phyloP scores from a whole-genome alignment of 257 asterid species.

The Jacaranda copaia region DNA sequence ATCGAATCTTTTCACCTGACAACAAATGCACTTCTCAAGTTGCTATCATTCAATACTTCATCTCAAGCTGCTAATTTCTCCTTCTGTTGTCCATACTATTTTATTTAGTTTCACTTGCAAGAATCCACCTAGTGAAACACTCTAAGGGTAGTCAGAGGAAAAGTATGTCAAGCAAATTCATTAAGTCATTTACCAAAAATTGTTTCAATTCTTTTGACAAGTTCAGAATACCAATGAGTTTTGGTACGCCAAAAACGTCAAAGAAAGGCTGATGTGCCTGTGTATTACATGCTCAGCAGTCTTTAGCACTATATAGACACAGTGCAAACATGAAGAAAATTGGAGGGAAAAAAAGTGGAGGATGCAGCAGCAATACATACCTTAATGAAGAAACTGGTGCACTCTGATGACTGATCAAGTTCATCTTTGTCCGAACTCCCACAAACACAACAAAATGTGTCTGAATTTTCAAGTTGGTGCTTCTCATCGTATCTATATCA shows the following conservation, averaged over 20 bases:
- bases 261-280: constrained; percentile 47
- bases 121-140: constrained; percentile 6
- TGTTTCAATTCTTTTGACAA: constrained; percentile 41
- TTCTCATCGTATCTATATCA: constrained; percentile 46
- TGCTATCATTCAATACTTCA: constrained; percentile 6
- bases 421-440: constrained; percentile 51
- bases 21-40: constrained; percentile 17
- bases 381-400: constrained; percentile 51
- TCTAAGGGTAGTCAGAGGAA: constrained; percentile 4
- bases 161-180: not conserved
- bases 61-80: not conserved
- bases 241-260: constrained; percentile 40
- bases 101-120: constrained; percentile 10
- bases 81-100: not conserved
- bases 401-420: constrained; percentile 41
- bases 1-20: constrained; percentile 15
- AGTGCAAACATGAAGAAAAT: constrained; percentile 16
- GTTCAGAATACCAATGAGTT: constrained; percentile 44
- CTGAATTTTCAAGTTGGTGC: constrained; percentile 40
- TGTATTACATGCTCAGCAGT: constrained; percentile 21
- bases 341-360: constrained; percentile 26
- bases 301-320: constrained; percentile 9
- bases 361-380: constrained; percentile 40
- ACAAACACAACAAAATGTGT: constrained; percentile 46
- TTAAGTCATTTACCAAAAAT: constrained; percentile 8